phyloP scores from a whole-genome alignment of 169 alveolate species.

The Cryptosporidium sp. region DNA sequence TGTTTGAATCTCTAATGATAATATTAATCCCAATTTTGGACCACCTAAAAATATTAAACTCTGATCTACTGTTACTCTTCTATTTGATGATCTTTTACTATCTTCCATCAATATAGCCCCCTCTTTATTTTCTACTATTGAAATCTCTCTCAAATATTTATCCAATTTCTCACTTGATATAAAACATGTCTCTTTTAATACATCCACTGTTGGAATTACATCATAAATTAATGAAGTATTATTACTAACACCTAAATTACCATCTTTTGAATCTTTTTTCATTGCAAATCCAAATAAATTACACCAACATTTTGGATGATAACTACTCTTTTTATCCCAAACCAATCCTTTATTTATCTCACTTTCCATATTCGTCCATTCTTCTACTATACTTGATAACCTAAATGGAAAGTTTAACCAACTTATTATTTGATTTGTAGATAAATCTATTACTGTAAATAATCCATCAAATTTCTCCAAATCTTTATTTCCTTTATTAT shows the following conservation, averaged over 20 bases:
- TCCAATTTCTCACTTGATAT: conserved; percentile 49
- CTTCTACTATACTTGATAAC: conserved; percentile 36
- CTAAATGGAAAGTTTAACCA: conserved; percentile 68
- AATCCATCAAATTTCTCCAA: conserved; percentile 45
- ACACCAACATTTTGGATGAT: conserved; percentile 76
- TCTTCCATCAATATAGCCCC: not conserved
- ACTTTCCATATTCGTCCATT: conserved; percentile 33
- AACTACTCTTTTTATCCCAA: conserved; percentile 50
- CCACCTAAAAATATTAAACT: conserved; percentile 58
- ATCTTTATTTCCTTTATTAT: not conserved
- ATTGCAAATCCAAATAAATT: conserved; percentile 73
- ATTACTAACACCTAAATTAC: not conserved
- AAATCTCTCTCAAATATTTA: not conserved
- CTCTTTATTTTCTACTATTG: not conserved
- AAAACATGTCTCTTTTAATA: conserved; percentile 63
- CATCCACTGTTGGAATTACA: conserved; percentile 67
- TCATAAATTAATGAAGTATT: conserved; percentile 30
- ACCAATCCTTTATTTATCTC: not conserved
- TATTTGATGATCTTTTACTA: not conserved
- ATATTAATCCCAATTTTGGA: conserved; percentile 59
- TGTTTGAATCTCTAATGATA: conserved; percentile 43
- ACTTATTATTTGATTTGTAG: conserved; percentile 43
- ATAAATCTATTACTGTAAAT: conserved; percentile 60
- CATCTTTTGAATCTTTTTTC: conserved; percentile 25
- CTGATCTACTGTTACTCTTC: not conserved